Base-by-base conservation (phyloP, 495 filamentous ascomycete genomes). In the Penicillium crystallinum region DNA sequence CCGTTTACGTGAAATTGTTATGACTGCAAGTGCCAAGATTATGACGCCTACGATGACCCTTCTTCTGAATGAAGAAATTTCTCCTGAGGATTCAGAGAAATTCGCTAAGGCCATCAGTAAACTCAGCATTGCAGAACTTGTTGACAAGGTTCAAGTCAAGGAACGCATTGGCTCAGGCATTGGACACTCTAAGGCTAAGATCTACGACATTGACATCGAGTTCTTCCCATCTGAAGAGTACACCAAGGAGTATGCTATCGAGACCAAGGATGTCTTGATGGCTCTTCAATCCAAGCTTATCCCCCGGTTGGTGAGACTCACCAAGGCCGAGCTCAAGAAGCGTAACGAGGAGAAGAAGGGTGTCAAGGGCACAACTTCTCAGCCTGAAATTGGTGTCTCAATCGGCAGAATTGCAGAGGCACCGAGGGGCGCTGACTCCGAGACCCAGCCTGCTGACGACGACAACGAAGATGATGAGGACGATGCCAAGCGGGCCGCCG, bases 51-150 rank as follows among this genome's bases (percentile, higher is more conserved):
- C 85, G 3, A 99, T 99, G 93, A 93, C 89, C 2, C 73, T 99
- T 19, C 75, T 87, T 30, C 71, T 92, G 34, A 89, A 85, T 62
- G 75, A 82, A 31, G 89, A 92, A 51, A 66, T 96, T 14, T 75
- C 84, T 1, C 75, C 80, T 39, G 77, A 81, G 17, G 80, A 91
- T 36, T 82, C 80, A 17, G 85, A 92, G 69, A 80, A 71, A 34
- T 96, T 97, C 61, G 87, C 91, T 46, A 99, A 97, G 74, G 86
- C 81, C 9, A 96, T 96, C 63, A 95, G 87, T 71, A 86, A 89
- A 62, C 83, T 97, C 47, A 86, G 87, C 29, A 78, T 99, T 35
- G 83, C 87, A 10, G 88, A 97, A 63, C 83, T 97, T 42, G 75
- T 95, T 46, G 89, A 96, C 60, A 85, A 87, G 54, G 87, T 88